Conservation (phyloP, 2,329 filamentous ascomycete genomes). For the Cytospora chrysosperma region DNA sequence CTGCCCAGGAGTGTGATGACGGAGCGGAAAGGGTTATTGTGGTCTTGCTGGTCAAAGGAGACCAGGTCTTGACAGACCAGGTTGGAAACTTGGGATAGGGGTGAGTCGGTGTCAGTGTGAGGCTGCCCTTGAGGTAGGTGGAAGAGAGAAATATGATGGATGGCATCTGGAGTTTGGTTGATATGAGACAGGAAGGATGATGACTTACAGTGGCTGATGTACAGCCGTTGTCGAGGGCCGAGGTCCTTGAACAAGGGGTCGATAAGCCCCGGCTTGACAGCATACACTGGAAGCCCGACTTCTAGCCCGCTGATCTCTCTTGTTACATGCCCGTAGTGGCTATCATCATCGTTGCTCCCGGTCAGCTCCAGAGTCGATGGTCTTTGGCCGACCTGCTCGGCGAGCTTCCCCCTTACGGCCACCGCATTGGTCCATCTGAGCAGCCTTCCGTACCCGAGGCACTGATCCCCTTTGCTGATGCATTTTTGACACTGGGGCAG, state of each 20-base stretch:
- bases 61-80: constrained; percentile 54
- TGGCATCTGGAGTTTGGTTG: too few relatives aligned
- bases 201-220: constrained; percentile 51
- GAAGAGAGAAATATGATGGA: background rate
- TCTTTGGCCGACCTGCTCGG: constrained; percentile 24
- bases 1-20: constrained; percentile 42
- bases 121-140: too few relatives aligned
- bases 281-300: background rate
- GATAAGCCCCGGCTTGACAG: constrained; percentile 27
- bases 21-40: constrained; percentile 45
- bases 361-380: background rate
- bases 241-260: constrained; percentile 59
- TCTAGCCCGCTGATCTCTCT: background rate
- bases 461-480: constrained; percentile 52
- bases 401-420: constrained; percentile 48
- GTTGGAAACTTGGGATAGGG: constrained; percentile 40
- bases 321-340: background rate
- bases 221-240: constrained; percentile 43
- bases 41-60: constrained; percentile 42
- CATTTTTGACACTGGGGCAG: constrained; percentile 61
- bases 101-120: background rate
- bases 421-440: constrained; percentile 59
- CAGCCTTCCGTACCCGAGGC: constrained; percentile 61
- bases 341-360: background rate
- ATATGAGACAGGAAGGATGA: background rate